Base-by-base conservation (phyloP, 2,329 filamentous ascomycete genomes). In the Alternaria viburni region DNA sequence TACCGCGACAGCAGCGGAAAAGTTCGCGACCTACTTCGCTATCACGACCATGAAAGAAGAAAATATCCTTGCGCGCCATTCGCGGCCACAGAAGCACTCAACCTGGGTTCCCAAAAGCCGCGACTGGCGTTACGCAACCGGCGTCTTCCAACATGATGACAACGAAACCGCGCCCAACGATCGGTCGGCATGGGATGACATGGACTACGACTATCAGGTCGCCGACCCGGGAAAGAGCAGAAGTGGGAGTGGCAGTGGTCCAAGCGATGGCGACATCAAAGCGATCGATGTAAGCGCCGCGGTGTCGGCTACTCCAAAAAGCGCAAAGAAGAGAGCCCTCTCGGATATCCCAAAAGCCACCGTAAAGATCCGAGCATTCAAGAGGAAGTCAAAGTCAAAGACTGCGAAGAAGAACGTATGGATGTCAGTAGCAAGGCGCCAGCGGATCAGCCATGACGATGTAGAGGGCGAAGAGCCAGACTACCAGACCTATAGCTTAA, bases 91-190 rank as follows among this genome's bases (percentile, higher is more conserved):
- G 43, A 64, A 57, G 9, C 49, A 67, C 43, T 69, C 66, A 0
- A 63, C 47, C 6, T 67, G 56, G 59, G n/a, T 64, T 3, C 67
- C 65, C 10, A 61, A 32, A 13, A 62, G 17, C 19, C 67, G 68
- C 54, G 70, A 72, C 54, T 70, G 70, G 68, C 63, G 67, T 19
- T 66, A 63, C 15, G 52, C 47, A 9, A 69, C 67, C 6, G 61
- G 65, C 1, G 57, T 69, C 5, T 68, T 57, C 21, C 63, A 59
- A 30, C 64, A 69, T 21, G 60, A 64, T 15, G 71, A 72, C 25
- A 59, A 56, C 25, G 59, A 65, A 15, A 59, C 49, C 12, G 51
- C 44, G 23, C 54, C 36, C n/a, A 64, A 61, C 28, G 47, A 64
- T 11, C 52, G 54, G 26, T 66, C 66, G 4, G 56, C 64, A 11